Evolutionary conservation across 73 alveolate species (phyloP).

Genomic region (Paramecium bursaria): DNA sequence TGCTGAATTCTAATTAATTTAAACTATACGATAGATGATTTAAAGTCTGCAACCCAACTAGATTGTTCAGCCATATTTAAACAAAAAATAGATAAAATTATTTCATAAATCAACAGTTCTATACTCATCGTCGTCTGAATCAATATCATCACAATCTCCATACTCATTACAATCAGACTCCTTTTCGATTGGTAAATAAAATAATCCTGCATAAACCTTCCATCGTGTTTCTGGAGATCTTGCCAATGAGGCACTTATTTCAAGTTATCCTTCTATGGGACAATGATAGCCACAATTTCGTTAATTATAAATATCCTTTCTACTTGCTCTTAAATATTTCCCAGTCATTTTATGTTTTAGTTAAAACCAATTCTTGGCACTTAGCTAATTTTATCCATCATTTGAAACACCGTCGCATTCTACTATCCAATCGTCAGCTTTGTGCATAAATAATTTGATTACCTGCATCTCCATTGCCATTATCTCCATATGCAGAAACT

Average conservation of each 20-base stretch:
- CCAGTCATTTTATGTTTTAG: constrained; percentile 74
- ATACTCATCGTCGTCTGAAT: constrained; percentile 24
- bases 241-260: constrained; percentile 60
- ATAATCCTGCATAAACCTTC: constrained; percentile 56
- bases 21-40: too few species aligned
- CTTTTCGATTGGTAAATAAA: background rate
- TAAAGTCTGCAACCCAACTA: too few species aligned
- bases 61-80: too few species aligned
- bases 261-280: constrained; percentile 78
- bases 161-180: constrained; percentile 49
- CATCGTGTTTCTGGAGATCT: constrained; percentile 16
- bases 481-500: constrained; percentile 80
- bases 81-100: too few species aligned
- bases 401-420: constrained; percentile 72
- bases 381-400: constrained; percentile 52
- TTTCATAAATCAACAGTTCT: too few species aligned
- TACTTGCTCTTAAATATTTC: constrained; percentile 72
- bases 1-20: too few species aligned
- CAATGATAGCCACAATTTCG: constrained; percentile 79
- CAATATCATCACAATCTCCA: constrained; percentile 58
- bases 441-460: background rate
- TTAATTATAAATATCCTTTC: constrained; percentile 66
- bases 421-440: constrained; percentile 76
- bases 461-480: constrained; percentile 81
- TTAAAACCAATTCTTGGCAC: constrained; percentile 73